Evolutionary conservation across 306 rosid species (phyloP).

Genomic region (Echinosophora koreensis): DNA sequence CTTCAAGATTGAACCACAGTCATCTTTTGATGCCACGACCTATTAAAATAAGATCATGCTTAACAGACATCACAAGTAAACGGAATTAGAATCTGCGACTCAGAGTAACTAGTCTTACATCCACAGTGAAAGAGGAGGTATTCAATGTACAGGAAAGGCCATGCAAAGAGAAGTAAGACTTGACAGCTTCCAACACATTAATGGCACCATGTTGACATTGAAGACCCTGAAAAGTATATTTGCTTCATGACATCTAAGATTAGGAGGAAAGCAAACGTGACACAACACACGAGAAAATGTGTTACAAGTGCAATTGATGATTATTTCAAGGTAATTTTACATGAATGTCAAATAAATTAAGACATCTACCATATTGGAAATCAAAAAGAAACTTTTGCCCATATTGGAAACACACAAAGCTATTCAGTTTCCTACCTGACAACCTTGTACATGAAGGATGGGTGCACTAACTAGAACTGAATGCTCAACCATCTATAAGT

Average conservation of each 20-base stretch:
- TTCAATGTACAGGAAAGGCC: slow-evolving; percentile 72
- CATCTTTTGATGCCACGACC: slow-evolving; percentile 62
- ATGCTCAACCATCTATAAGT: slow-evolving; percentile 18
- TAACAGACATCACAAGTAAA: slow-evolving; percentile 18
- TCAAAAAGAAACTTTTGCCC: slow-evolving; percentile 11
- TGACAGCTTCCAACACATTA: slow-evolving; percentile 70
- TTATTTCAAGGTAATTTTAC: slow-evolving; percentile 21
- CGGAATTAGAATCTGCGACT: slow-evolving; percentile 28
- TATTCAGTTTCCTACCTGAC: slow-evolving; percentile 27
- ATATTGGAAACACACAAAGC: not conserved
- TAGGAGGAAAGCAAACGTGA: slow-evolving; percentile 31
- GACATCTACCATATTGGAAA: not conserved
- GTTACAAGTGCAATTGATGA: slow-evolving; percentile 18
- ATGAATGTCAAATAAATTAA: slow-evolving; percentile 10
- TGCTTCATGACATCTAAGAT: slow-evolving; percentile 34
- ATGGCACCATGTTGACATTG: slow-evolving; percentile 73
- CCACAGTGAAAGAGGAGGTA: slow-evolving; percentile 73
- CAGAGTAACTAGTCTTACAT: slow-evolving; percentile 59
- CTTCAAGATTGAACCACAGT: slow-evolving; percentile 65
- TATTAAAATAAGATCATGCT: slow-evolving; percentile 46
- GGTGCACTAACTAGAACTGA: slow-evolving; percentile 23
- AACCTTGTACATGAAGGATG: not conserved
- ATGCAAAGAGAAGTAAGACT: slow-evolving; percentile 57
- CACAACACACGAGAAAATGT: not conserved
- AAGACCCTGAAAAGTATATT: slow-evolving; percentile 63